Percentiles rank a stretch among this genome's conserved stretches.
phyloP scores from a whole-genome alignment of 768 basidiomycete species.

The Leccinum disarticulatum region DNA sequence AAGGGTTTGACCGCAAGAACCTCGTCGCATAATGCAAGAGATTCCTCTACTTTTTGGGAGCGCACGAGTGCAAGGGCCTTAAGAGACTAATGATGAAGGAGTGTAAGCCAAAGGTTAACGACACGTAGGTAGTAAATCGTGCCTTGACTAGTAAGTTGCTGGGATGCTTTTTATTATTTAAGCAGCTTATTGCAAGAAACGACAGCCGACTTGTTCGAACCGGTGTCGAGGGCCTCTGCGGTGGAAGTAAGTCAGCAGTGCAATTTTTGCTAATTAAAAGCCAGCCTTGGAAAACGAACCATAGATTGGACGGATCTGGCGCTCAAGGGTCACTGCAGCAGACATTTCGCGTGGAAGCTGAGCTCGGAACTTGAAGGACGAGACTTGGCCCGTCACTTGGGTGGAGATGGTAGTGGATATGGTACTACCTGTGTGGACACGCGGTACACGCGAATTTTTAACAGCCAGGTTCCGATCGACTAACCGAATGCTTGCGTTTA shows the following conservation, averaged over 20 bases:
- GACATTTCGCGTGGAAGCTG: conserved; percentile 41
- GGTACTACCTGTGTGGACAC: conserved; percentile 4
- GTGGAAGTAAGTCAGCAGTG: conserved; percentile 7
- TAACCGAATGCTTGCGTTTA: conserved; percentile 28
- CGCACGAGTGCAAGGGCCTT: conserved; percentile 85
- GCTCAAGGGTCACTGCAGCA: conserved; percentile 57
- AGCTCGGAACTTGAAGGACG: neutral
- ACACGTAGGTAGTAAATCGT: neutral
- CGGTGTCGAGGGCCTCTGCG: conserved; percentile 81
- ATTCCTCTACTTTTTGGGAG: conserved; percentile 83
- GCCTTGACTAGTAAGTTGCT: conserved; percentile 73
- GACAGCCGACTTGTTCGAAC: conserved; percentile 84
- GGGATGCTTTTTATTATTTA: conserved; percentile 65
- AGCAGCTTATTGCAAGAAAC: conserved; percentile 84
- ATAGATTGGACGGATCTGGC: conserved; percentile 84
- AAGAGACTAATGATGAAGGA: conserved; percentile 52
- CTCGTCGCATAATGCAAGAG: conserved; percentile 75
- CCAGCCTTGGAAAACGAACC: conserved; percentile 44
- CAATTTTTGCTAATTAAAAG: neutral
- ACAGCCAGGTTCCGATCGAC: conserved; percentile 5
- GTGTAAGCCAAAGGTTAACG: conserved; percentile 5
- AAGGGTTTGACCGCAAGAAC: conserved; percentile 71
- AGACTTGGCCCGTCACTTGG: neutral
- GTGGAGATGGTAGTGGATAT: conserved; percentile 1
- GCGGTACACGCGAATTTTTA: conserved; percentile 27